These are phyloP conservation scores for Acanthamoeba healyi DNA, from an alignment of 208 protist species.

Conservation along the genomic window DNA sequence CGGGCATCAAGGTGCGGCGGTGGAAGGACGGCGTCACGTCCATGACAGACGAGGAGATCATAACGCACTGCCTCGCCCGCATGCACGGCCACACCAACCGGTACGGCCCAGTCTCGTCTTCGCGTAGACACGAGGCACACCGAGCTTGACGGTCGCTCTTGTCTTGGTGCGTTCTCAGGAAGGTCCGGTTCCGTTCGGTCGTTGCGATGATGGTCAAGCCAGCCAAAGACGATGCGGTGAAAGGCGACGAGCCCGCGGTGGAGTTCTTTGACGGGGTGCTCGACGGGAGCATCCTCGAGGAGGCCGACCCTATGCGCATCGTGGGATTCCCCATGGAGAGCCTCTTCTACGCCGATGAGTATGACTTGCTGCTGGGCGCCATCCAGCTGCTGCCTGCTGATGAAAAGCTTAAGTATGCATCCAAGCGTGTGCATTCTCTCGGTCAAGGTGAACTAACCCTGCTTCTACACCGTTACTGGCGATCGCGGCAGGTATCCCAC, in stretches of 20 bases:
- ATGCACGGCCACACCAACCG: slow-evolving; percentile 1
- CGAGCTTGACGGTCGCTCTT: no score
- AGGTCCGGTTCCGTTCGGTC: background rate
- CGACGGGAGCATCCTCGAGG: slow-evolving; percentile 19
- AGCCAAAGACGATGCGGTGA: background rate
- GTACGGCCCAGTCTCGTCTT: background rate
- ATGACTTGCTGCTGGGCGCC: background rate
- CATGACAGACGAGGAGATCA: slow-evolving; percentile 39
- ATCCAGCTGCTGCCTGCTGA: background rate
- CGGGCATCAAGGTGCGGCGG: slow-evolving; percentile 51
- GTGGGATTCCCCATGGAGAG: slow-evolving; percentile 15
- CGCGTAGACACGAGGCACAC: no score
- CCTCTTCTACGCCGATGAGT: slow-evolving; percentile 26
- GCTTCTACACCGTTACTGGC: background rate
- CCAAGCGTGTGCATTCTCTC: no score
- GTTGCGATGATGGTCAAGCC: background rate
- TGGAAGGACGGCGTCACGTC: slow-evolving; percentile 47
- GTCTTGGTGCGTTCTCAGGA: background rate
- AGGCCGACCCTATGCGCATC: slow-evolving; percentile 34
- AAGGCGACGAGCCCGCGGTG: background rate
- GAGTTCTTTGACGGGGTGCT: slow-evolving; percentile 19
- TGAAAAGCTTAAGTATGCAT: background rate
- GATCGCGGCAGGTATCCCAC: slow-evolving; percentile 14
- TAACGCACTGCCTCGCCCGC: background rate
- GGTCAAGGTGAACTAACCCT: no score